phyloP scores from a whole-genome alignment of 345 rosid genomes.

The Microthlaspi erraticum region DNA sequence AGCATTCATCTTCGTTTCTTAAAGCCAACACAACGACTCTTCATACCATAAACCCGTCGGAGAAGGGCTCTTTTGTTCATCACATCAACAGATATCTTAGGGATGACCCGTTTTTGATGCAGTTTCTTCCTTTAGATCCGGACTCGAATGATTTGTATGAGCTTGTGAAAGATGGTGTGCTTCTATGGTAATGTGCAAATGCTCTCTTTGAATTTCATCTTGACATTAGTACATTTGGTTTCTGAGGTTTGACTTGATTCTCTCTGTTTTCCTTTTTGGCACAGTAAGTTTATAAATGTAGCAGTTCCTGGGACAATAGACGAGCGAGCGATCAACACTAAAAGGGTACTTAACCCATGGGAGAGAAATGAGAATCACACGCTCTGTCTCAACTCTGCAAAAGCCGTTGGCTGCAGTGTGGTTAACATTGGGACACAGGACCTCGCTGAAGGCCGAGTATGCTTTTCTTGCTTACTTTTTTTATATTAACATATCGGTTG shows the following conservation, averaged over 20 bases:
- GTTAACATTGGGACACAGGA: conserved; percentile 93
- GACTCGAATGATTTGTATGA: conserved; percentile 72
- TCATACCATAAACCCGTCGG: conserved; percentile 75
- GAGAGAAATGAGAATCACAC: conserved; percentile 98
- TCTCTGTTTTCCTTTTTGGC: conserved; percentile 14
- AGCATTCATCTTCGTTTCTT: conserved; percentile 71
- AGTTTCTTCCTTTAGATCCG: conserved; percentile 93
- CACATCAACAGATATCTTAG: conserved; percentile 89
- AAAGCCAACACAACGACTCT: conserved; percentile 76
- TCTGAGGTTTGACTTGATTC: conserved; percentile 34
- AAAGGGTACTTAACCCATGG: conserved; percentile 86
- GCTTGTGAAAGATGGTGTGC: conserved; percentile 93
- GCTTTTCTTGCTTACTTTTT: conserved; percentile 42
- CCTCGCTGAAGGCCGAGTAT: conserved; percentile 90
- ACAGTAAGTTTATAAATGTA: conserved; percentile 91
- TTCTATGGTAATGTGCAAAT: conserved; percentile 65
- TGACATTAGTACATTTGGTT: conserved; percentile 10
- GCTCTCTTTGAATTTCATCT: conserved; percentile 14
- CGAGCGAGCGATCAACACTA: conserved; percentile 89
- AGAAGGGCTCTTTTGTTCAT: conserved; percentile 84
- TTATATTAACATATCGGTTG: conserved; percentile 8
- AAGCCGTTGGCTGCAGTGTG: conserved; percentile 93
- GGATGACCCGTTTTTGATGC: conserved; percentile 84
- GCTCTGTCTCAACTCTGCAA: conserved; percentile 93
- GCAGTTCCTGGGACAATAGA: conserved; percentile 96